Conservation (phyloP, 805 yeast species). For the Phaffomyces antillensis region DNA sequence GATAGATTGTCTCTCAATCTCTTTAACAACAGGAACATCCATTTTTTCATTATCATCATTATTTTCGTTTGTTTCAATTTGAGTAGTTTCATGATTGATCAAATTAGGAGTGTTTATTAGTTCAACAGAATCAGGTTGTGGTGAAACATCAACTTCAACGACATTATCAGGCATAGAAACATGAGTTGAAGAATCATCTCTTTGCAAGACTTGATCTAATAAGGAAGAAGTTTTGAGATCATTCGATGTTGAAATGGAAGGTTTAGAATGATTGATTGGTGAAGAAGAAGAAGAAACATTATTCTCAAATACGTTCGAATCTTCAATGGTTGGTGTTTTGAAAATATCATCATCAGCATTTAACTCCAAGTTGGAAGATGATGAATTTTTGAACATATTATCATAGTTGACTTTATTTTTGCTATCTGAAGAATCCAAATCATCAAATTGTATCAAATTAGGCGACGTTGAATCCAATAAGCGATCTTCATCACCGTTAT, state of each 20-base stretch:
- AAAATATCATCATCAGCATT: conserved; percentile 15
- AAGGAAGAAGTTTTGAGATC: conserved; percentile 2
- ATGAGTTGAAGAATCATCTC: background rate
- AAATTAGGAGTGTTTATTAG: conserved; percentile 6
- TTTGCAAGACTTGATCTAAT: conserved; percentile 4
- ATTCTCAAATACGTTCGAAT: conserved; percentile 9
- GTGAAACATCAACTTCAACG: background rate
- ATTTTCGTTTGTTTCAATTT: background rate
- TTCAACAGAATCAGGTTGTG: conserved; percentile 1
- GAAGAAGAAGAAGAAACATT: no score
- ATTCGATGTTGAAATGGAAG: no score
- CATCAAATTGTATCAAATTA: conserved; percentile 30
- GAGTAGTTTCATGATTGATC: background rate
- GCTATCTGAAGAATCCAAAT: conserved; percentile 15
- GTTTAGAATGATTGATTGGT: conserved; percentile 4
- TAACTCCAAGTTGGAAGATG: no score
- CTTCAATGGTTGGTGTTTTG: conserved; percentile 21
- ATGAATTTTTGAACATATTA: background rate
- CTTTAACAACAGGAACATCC: no score
- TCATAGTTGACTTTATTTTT: background rate
- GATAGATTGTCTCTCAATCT: no score
- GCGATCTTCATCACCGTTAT: background rate
- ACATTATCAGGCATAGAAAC: background rate
- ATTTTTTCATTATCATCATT: no score
- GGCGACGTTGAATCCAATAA: conserved; percentile 21